Conservation (phyloP, 208 protist genomes). For the Crithidia thermophila region DNA sequence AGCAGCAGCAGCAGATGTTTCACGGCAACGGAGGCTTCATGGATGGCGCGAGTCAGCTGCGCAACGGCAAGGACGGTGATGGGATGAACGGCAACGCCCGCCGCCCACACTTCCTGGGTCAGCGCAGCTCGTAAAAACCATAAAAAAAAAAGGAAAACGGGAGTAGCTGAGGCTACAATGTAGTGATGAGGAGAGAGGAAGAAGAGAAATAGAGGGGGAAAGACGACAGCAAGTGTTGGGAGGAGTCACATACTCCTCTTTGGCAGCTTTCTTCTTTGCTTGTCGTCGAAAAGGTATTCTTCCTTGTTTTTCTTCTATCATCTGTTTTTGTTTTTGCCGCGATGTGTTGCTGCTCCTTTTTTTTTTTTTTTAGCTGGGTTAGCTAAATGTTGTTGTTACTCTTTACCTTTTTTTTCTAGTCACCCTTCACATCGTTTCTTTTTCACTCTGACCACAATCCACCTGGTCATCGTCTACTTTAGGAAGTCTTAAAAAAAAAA, state of each 20-base stretch:
- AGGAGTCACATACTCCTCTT: not conserved
- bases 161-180: too few relatives aligned
- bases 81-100: not conserved
- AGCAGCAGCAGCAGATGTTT: conserved; percentile 2
- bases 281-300: not conserved
- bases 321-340: too few relatives aligned
- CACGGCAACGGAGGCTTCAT: not conserved
- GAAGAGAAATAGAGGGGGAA: too few relatives aligned
- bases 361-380: conserved; percentile 4
- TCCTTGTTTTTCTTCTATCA: too few relatives aligned
- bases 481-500: too few relatives aligned
- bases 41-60: not conserved
- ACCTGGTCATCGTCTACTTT: too few relatives aligned
- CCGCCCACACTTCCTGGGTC: not conserved
- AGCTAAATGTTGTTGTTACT: too few relatives aligned
- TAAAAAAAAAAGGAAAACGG: conserved; percentile 1
- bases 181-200: too few relatives aligned
- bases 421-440: too few relatives aligned
- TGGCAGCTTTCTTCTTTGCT: conserved; percentile 8
- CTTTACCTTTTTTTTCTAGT: conserved; percentile 1
- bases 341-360: too few relatives aligned
- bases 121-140: conserved; percentile 4
- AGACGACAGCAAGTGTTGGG: too few relatives aligned
- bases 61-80: conserved; percentile 1
- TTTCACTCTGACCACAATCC: too few relatives aligned